A percentile compares a stretch with the other conserved stretches of the same genome.
These are phyloP conservation scores for Boletus tylopilopsis DNA, from an alignment of 768 basidiomycete species.

Conservation along the genomic window DNA sequence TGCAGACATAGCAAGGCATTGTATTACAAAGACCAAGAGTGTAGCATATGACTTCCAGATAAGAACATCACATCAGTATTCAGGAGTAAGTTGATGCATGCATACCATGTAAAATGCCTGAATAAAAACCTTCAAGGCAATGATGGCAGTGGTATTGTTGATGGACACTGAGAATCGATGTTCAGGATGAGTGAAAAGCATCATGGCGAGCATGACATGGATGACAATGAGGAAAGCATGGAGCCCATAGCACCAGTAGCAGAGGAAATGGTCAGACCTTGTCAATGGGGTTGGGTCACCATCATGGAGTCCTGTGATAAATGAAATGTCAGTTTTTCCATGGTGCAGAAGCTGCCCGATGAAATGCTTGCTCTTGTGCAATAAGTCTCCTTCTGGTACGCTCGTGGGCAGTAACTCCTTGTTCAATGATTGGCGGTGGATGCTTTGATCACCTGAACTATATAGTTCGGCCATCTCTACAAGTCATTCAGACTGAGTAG, in stretches of 20 bases:
- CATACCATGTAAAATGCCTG: not conserved
- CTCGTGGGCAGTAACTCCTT: not conserved
- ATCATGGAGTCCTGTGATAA: not conserved
- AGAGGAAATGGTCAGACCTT: not conserved
- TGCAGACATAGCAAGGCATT: conserved; percentile 9
- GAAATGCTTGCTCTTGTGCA: not conserved
- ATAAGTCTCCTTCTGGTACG: not conserved
- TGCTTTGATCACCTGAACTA: too few relatives aligned
- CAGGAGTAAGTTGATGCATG: too few relatives aligned
- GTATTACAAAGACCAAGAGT: conserved; percentile 6
- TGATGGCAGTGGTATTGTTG: not conserved
- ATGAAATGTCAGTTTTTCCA: not conserved
- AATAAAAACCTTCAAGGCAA: not conserved
- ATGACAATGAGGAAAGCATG: not conserved
- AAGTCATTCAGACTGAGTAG: too few relatives aligned
- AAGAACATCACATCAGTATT: not conserved
- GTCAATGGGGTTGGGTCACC: not conserved
- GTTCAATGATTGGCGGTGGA: too few relatives aligned
- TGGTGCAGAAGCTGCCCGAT: not conserved
- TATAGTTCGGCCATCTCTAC: too few relatives aligned
- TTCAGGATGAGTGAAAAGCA: not conserved
- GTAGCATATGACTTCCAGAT: conserved; percentile 14
- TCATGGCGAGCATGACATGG: not conserved
- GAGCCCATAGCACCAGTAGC: not conserved
- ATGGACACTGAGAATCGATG: not conserved